phyloP scores from a whole-genome alignment of 192 early-diverging fungal species.

The Backusella parvicylindrica region DNA sequence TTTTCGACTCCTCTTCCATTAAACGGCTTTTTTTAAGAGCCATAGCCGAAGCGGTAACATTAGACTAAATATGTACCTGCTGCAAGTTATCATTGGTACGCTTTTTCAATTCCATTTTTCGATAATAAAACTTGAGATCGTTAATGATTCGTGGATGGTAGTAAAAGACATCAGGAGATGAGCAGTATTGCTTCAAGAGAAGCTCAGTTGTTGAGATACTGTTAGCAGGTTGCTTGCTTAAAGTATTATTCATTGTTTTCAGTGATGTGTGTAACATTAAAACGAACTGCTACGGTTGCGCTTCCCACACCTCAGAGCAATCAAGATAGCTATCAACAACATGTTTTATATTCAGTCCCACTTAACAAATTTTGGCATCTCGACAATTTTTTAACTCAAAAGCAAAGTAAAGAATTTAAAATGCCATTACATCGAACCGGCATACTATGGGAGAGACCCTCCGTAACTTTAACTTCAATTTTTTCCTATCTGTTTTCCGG shows the following conservation, averaged over 20 bases:
- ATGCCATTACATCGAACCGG: no score
- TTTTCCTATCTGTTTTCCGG: no score
- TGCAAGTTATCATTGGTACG: background rate
- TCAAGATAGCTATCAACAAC: background rate
- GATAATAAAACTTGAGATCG: background rate
- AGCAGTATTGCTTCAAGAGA: conserved; percentile 9
- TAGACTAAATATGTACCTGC: no score
- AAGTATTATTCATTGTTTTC: background rate
- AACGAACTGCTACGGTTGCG: background rate
- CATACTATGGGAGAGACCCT: no score
- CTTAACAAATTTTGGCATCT: no score
- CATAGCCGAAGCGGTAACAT: no score
- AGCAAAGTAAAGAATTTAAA: no score
- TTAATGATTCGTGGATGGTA: background rate
- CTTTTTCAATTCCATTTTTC: conserved; percentile 1
- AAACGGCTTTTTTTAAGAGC: no score
- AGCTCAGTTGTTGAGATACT: background rate
- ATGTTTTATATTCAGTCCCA: conserved; percentile 3
- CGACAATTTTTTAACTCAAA: no score
- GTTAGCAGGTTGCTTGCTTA: conserved; percentile 2
- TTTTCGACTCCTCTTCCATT: no score
- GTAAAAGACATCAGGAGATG: background rate
- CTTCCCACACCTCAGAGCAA: background rate
- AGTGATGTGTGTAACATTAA: background rate
- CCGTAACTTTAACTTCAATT: no score